Base-by-base conservation (phyloP, 768 basidiomycete genomes). In the Agrocybe chaxingu region DNA sequence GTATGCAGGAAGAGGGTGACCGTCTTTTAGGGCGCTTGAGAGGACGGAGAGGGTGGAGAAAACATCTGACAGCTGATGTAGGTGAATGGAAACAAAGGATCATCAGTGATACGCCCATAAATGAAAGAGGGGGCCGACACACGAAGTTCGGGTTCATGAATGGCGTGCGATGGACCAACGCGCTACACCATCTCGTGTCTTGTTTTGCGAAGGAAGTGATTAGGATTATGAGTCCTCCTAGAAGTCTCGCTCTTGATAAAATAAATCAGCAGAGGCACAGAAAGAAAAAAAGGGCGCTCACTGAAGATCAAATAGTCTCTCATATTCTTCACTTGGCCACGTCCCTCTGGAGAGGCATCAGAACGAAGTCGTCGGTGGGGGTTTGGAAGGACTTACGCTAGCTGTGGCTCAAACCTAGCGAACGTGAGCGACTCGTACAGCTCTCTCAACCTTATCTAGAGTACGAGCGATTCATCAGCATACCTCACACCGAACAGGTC, bases 101-200 rank as follows among this genome's bases (percentile, higher is more conserved):
- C 24, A 44, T 32, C 41, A 30, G 8, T 30, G 10, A 4, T 35
- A 32, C 12, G 37, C 36, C 35, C 8, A 33, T 45, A 39, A 33
- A 6, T 30, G 32, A 13, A 3, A 8, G 24, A 16, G 24, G 24
- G 24, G 5, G 5, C 24, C 5, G 5, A 52, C 71, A 57, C 53
- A 74, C 75, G 3, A 77, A 64, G 44, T 74, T 73, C 0, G 75
- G 74, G 47, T 77, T 77, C 45, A 77, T 57, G 52, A 70, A 75
- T 8, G 75, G 74, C 5, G 75, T 73, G 73, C 67, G 61, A 47
- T 73, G 71, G 31, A 77, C 70, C 7, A 77, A 59, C 9, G 71
- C 67, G 45, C 69, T 71, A 50, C 75, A 76, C 73, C 74, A 76
- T 35, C 66, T 70, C 3, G 69, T 60, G 56, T 75, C 71, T 9